Conservation (phyloP, 108 stramenopile species). For the Nannochloropsis salina region DNA sequence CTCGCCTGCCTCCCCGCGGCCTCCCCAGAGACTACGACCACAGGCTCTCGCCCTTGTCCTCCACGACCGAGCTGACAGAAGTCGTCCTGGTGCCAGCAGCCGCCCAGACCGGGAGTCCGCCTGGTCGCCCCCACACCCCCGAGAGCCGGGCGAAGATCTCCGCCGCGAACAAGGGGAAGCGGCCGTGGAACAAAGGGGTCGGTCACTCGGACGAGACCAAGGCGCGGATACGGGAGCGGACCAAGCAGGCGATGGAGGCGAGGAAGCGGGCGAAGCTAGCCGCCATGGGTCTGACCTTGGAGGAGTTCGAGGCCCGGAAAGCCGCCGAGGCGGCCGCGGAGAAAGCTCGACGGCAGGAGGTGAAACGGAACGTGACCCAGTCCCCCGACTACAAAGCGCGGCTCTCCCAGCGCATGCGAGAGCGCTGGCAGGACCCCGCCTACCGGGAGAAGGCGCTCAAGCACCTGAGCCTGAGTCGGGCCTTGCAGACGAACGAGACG, state of each 20-base stretch:
- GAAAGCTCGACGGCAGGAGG: conserved; percentile 19
- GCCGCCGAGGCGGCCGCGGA: conserved; percentile 23
- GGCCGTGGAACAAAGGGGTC: conserved; percentile 40
- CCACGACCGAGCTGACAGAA: no score
- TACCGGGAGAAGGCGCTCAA: conserved; percentile 34
- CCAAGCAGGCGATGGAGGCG: background rate
- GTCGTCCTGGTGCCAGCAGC: no score
- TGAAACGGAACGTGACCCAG: conserved; percentile 29
- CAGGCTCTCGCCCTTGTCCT: no score
- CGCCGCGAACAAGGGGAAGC: conserved; percentile 43
- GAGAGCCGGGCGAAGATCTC: conserved; percentile 42
- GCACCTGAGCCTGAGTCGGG: background rate
- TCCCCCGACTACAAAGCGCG: conserved; percentile 33
- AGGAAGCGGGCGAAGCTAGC: background rate
- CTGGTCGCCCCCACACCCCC: conserved; percentile 39
- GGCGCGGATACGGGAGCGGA: conserved; percentile 24
- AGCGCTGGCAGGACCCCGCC: conserved; percentile 34
- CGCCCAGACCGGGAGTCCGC: background rate
- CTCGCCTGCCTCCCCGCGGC: no score
- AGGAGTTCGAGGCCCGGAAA: background rate
- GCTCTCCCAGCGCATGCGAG: conserved; percentile 27
- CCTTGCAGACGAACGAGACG: conserved; percentile 30
- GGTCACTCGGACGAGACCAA: conserved; percentile 42
- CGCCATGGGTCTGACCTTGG: background rate
- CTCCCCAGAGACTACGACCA: no score